Conservation (phyloP, 441 rosid species). For the Pelargonium myrrhifolium region DNA sequence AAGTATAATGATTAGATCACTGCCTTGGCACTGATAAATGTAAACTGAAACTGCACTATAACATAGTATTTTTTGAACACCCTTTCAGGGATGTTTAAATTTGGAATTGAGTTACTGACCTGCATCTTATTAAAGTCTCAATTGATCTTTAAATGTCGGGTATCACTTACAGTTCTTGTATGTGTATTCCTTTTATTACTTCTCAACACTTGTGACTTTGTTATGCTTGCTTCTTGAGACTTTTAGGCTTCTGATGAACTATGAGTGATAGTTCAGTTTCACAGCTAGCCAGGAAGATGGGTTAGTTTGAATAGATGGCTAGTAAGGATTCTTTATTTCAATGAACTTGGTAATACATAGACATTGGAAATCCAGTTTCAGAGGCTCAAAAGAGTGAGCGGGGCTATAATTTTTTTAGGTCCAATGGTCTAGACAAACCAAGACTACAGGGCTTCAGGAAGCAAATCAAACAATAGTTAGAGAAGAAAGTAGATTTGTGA, state of each 20-base stretch:
- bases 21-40: not conserved
- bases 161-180: not conserved
- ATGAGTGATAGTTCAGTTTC: not conserved
- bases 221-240: too few relatives aligned
- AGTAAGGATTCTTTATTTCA: not conserved
- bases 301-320: not conserved
- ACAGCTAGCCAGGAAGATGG: not conserved
- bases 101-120: not conserved
- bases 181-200: not conserved
- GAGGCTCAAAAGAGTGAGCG: not conserved
- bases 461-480: not conserved
- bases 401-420: not conserved
- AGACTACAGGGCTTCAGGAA: not conserved
- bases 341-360: not conserved
- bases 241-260: not conserved
- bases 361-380: not conserved
- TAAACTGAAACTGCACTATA: not conserved
- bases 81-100: not conserved
- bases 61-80: not conserved
- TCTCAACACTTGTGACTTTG: not conserved
- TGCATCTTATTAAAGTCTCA: not conserved
- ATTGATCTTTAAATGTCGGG: not conserved
- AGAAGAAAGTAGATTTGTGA: not conserved
- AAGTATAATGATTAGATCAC: slow-evolving; percentile 1
- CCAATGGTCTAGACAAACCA: not conserved